A percentile compares a stretch with the other conserved stretches of the same genome.
phyloP scores from a whole-genome alignment of 371 early-diverging fungal species.

The Nematocida ironsii region DNA sequence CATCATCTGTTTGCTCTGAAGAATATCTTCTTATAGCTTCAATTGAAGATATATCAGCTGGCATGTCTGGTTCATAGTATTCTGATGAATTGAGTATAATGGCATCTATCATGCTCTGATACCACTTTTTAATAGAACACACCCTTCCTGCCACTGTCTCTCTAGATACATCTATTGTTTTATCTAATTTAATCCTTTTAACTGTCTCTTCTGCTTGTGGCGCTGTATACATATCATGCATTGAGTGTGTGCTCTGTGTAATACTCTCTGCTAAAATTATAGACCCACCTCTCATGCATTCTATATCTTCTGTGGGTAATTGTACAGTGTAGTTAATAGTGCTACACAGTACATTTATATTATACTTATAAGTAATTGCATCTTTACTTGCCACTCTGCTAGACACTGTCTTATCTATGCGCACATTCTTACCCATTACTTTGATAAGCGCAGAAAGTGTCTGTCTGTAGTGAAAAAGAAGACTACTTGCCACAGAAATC shows the following conservation, averaged over 20 bases:
- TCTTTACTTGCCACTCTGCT: not conserved
- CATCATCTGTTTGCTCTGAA: constrained; percentile 5
- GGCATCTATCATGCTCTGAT: not conserved
- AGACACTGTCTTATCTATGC: not conserved
- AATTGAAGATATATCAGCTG: constrained; percentile 16
- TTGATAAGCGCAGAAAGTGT: not conserved
- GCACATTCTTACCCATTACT: not conserved
- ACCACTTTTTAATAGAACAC: not conserved
- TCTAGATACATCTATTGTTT: not conserved
- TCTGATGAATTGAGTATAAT: not conserved
- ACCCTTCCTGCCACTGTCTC: not conserved
- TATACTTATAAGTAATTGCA: not conserved
- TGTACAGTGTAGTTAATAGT: not conserved
- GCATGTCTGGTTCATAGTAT: not conserved
- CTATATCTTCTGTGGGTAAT: constrained; percentile 15
- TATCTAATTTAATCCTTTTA: constrained; percentile 14
- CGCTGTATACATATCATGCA: not conserved
- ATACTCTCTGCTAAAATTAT: no score
- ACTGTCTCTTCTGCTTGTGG: not conserved
- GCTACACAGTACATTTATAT: constrained; percentile 1
- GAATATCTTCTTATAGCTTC: constrained; percentile 27
- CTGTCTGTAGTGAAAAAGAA: constrained; percentile 25
- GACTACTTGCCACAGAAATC: not conserved
- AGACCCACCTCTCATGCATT: not conserved
- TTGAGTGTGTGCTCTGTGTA: no score